Percentiles rank a stretch among this genome's conserved stretches.
Conservation (phyloP, 23 red algal genomes). For the Chondrus crispus region DNA sequence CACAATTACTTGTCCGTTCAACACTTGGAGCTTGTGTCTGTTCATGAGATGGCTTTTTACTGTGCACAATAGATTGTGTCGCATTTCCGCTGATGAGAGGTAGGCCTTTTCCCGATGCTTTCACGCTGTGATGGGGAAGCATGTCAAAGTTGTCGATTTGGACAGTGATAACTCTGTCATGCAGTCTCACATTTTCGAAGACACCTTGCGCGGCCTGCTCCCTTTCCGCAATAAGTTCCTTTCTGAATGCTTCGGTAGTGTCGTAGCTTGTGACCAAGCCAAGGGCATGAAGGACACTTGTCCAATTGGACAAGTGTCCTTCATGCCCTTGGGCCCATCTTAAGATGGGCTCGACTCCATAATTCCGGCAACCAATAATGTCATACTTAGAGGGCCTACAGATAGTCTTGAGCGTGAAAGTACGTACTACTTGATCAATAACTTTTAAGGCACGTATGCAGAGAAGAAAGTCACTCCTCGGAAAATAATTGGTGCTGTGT, state of each 20-base stretch:
- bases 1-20: neutral
- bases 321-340: too few species aligned
- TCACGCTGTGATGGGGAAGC: neutral
- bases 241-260: neutral
- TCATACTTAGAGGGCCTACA: neutral
- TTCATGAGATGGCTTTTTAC: neutral
- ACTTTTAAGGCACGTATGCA: neutral
- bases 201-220: neutral
- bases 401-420: neutral
- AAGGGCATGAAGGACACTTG: neutral
- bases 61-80: neutral
- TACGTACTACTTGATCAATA: neutral
- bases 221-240: neutral
- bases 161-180: neutral
- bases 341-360: too few species aligned
- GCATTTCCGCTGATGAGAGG: neutral
- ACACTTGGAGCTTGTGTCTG: neutral
- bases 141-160: slow-evolving; percentile 10
- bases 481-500: neutral
- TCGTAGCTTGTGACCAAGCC: neutral
- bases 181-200: neutral
- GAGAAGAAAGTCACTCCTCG: neutral
- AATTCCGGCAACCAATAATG: neutral
- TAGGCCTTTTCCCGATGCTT: neutral
- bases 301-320: neutral